These are phyloP conservation scores for Coniochaeta sp. DNA, from an alignment of 2,329 filamentous ascomycete genomes.

Conservation along the genomic window DNA sequence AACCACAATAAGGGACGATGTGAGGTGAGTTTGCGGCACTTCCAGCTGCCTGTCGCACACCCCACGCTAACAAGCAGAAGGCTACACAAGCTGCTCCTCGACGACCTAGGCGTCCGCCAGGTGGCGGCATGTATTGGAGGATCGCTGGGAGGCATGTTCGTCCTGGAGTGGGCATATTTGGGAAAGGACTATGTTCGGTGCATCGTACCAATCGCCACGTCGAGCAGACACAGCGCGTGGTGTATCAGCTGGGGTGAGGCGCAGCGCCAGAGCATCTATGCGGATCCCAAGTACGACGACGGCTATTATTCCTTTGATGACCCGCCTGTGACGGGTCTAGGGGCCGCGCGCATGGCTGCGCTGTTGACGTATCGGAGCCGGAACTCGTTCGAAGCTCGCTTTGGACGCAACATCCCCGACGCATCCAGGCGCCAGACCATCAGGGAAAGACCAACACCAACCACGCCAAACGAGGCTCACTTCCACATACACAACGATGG, in stretches of 20 bases:
- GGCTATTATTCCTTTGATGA: constrained; percentile 89
- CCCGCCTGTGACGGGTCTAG: constrained; percentile 78
- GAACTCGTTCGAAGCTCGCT: constrained; percentile 93
- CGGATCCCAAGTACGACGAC: constrained; percentile 96
- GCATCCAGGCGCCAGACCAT: constrained; percentile 78
- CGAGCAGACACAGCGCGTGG: constrained; percentile 80
- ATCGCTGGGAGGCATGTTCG: constrained; percentile 83
- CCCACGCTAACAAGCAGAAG: constrained; percentile 28
- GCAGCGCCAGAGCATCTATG: constrained; percentile 90
- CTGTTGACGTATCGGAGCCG: constrained; percentile 92
- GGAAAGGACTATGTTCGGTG: constrained; percentile 77
- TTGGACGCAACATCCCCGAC: constrained; percentile 88
- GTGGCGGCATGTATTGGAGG: constrained; percentile 75
- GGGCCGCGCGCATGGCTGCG: constrained; percentile 93
- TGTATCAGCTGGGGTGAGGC: constrained; percentile 88
- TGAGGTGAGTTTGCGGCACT: constrained; percentile 57
- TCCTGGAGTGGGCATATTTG: constrained; percentile 87
- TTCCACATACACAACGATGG: constrained; percentile 81
- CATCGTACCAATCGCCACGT: constrained; percentile 79
- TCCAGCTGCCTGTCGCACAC: not conserved
- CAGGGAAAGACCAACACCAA: constrained; percentile 54
- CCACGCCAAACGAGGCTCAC: constrained; percentile 62
- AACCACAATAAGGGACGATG: constrained; percentile 92
- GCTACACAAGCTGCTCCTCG: constrained; percentile 71
- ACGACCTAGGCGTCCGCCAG: constrained; percentile 72